phyloP scores from a whole-genome alignment of 306 rosid species.

The Glycine tomentella region DNA sequence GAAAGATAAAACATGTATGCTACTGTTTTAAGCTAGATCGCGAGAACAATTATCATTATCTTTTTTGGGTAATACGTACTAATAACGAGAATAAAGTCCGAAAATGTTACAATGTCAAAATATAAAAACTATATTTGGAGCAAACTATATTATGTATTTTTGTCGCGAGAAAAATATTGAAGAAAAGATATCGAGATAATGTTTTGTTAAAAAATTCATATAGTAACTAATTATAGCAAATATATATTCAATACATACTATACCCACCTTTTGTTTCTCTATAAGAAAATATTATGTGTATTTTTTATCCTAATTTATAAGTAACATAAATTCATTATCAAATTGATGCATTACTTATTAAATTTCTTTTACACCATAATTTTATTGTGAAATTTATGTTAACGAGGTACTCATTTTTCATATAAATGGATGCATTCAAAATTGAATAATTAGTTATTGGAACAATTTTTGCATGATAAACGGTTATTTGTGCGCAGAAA shows the following conservation, averaged over 20 bases:
- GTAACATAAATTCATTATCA: no score
- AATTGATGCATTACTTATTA: no score
- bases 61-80: neutral
- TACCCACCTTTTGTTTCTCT: no score
- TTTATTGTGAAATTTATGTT: no score
- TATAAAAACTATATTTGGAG: neutral
- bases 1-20: neutral
- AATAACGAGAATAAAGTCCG: neutral
- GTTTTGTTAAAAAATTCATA: neutral
- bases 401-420: no score
- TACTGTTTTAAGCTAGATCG: conserved; percentile 3
- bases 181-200: neutral
- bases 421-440: no score
- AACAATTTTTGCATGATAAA: no score
- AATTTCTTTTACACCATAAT: no score
- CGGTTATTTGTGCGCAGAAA: no score
- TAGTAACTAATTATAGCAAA: neutral
- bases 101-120: neutral
- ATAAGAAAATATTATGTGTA: no score
- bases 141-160: neutral
- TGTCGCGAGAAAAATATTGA: neutral
- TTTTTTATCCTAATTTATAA: no score
- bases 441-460: no score
- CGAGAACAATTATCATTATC: neutral
- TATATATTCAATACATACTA: neutral